Evolutionary conservation across 2,329 filamentous ascomycete species (phyloP).

Genomic region (Lecanicillium sp.): DNA sequence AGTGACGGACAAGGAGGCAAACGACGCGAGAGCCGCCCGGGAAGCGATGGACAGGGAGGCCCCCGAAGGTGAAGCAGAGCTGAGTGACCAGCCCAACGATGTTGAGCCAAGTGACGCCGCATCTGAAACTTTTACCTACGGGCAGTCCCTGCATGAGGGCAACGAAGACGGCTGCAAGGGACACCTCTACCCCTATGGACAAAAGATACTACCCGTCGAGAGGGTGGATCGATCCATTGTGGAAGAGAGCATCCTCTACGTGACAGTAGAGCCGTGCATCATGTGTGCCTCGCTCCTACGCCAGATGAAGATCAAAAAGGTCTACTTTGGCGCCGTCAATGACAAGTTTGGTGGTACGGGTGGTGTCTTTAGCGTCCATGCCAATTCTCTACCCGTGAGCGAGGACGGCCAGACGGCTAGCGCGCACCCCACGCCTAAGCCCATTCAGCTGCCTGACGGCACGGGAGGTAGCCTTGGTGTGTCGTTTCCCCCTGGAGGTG

Average conservation of each 20-base stretch:
- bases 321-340: slow-evolving; percentile 93
- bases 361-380: slow-evolving; percentile 82
- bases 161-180: slow-evolving; percentile 47
- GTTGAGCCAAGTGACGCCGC: slow-evolving; percentile 4
- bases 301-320: slow-evolving; percentile 79
- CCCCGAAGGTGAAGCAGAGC: slow-evolving; percentile 16
- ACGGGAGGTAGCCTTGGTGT: slow-evolving; percentile 25
- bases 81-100: neutral
- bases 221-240: slow-evolving; percentile 62
- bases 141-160: slow-evolving; percentile 27
- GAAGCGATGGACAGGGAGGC: slow-evolving; percentile 15
- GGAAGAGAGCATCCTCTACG: slow-evolving; percentile 71
- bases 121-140: slow-evolving; percentile 15
- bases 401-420: slow-evolving; percentile 30
- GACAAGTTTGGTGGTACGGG: slow-evolving; percentile 96
- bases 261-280: slow-evolving; percentile 96
- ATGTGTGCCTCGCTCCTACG: slow-evolving; percentile 94
- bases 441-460: slow-evolving; percentile 28
- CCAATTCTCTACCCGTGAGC: slow-evolving; percentile 41
- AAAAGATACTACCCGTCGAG: slow-evolving; percentile 46
- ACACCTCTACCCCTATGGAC: slow-evolving; percentile 54
- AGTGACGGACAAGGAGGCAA: slow-evolving; percentile 15
- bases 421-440: slow-evolving; percentile 28
- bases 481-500: slow-evolving; percentile 29
- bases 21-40: slow-evolving; percentile 8